Percentiles rank a stretch among this genome's conserved stretches.
Conservation (phyloP, 805 yeast genomes). For the Wickerhamomyces canadensis region DNA sequence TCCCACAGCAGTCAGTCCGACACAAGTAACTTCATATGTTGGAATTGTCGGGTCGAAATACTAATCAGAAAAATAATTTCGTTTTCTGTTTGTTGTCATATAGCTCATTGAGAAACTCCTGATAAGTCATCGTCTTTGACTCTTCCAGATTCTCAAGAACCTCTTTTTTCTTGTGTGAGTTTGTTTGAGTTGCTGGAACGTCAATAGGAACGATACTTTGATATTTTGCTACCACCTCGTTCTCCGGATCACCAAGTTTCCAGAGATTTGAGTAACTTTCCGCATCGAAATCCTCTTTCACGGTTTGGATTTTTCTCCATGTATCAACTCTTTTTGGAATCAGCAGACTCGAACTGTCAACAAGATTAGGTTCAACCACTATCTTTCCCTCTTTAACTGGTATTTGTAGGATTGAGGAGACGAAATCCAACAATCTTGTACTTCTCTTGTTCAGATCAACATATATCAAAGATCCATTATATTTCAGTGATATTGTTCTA, state of each 20-base stretch:
- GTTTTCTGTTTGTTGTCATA: neutral
- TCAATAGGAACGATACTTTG: conserved; percentile 17
- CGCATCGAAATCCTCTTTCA: conserved; percentile 30
- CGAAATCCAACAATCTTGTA: conserved; percentile 1
- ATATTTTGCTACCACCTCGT: conserved; percentile 9
- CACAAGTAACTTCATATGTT: too few relatives aligned
- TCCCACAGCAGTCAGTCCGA: too few relatives aligned
- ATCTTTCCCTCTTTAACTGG: conserved; percentile 3
- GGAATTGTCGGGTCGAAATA: too few relatives aligned
- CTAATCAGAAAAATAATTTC: too few relatives aligned
- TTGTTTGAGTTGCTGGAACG: neutral
- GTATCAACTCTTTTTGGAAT: conserved; percentile 51
- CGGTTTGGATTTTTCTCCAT: conserved; percentile 40
- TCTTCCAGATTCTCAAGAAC: neutral
- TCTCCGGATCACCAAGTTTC: conserved; percentile 24
- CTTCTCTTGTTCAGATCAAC: conserved; percentile 1
- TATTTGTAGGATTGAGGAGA: conserved; percentile 6
- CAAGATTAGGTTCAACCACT: conserved; percentile 3
- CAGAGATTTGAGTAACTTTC: conserved; percentile 15
- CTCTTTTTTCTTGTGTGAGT: too few relatives aligned
- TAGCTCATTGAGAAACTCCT: conserved; percentile 5
- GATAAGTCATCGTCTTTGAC: neutral
- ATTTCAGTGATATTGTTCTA: conserved; percentile 10
- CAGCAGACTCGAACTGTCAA: conserved; percentile 21
- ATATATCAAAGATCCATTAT: conserved; percentile 9